A percentile compares a stretch with the other conserved stretches of the same genome.
Evolutionary conservation across 352 stramenopile species (phyloP).

Genomic region (Phytopythium ostracodes): DNA sequence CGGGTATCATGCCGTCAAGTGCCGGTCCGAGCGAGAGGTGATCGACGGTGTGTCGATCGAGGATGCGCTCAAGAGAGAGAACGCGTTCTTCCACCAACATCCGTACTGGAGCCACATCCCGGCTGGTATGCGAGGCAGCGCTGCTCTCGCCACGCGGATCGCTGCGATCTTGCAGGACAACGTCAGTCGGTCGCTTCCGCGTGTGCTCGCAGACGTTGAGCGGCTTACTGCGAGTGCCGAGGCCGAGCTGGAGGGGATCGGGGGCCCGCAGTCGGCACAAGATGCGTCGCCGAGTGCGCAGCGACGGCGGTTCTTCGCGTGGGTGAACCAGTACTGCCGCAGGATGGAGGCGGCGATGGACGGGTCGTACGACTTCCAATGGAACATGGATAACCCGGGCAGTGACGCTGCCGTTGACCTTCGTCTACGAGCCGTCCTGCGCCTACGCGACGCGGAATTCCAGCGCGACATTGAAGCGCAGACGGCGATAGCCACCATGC

Average conservation of each 20-base stretch:
- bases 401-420: neutral
- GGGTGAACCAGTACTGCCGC: constrained; percentile 14
- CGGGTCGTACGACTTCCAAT: constrained; percentile 20
- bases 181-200: constrained; percentile 33
- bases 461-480: constrained; percentile 16
- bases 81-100: constrained; percentile 47
- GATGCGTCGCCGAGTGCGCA: constrained; percentile 11
- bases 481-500: constrained; percentile 5
- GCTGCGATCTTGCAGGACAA: constrained; percentile 41
- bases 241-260: constrained; percentile 20
- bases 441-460: constrained; percentile 24
- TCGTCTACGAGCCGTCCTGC: constrained; percentile 30
- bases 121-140: constrained; percentile 24
- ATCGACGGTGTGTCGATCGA: constrained; percentile 51
- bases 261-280: constrained; percentile 9
- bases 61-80: constrained; percentile 49
- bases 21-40: constrained; percentile 65
- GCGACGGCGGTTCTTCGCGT: constrained; percentile 20
- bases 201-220: constrained; percentile 37
- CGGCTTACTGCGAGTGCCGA: constrained; percentile 13
- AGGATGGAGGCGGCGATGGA: constrained; percentile 21
- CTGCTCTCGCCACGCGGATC: constrained; percentile 23
- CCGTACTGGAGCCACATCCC: constrained; percentile 33
- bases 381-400: neutral
- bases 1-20: constrained; percentile 86